Conservation (phyloP, 441 rosid genomes). For the Erysimum cheiri region DNA sequence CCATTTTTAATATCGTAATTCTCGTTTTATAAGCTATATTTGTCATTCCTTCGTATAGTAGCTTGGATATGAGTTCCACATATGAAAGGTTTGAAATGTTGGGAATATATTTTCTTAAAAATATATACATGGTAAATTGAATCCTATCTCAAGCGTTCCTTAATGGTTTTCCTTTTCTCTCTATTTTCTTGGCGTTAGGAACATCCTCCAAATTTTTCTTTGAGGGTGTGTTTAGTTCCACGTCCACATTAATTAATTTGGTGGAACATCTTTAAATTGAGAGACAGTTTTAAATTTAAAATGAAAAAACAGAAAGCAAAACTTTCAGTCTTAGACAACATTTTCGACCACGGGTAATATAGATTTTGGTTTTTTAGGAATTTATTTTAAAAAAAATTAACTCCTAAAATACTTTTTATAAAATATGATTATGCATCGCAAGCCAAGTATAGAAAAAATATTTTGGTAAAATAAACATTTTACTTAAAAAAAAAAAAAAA, state of each 20-base stretch:
- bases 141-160: not conserved
- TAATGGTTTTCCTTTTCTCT: not conserved
- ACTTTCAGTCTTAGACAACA: no score
- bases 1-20: not conserved
- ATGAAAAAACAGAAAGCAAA: no score
- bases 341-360: no score
- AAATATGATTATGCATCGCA: no score
- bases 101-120: not conserved
- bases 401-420: no score
- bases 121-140: not conserved
- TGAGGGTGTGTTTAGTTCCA: not conserved
- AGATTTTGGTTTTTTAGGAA: no score
- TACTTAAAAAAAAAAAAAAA: no score
- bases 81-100: not conserved
- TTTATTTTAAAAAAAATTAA: no score
- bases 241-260: not conserved
- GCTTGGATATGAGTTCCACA: not conserved
- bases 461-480: no score
- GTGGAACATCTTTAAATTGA: slow-evolving; percentile 7
- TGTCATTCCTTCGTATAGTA: not conserved
- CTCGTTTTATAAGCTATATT: not conserved
- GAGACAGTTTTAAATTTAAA: no score
- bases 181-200: not conserved
- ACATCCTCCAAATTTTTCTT: not conserved
- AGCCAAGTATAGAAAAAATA: no score